A percentile compares a stretch with the other conserved stretches of the same genome.
Conservation (phyloP, 306 rosid species). For the Pueraria montana region DNA sequence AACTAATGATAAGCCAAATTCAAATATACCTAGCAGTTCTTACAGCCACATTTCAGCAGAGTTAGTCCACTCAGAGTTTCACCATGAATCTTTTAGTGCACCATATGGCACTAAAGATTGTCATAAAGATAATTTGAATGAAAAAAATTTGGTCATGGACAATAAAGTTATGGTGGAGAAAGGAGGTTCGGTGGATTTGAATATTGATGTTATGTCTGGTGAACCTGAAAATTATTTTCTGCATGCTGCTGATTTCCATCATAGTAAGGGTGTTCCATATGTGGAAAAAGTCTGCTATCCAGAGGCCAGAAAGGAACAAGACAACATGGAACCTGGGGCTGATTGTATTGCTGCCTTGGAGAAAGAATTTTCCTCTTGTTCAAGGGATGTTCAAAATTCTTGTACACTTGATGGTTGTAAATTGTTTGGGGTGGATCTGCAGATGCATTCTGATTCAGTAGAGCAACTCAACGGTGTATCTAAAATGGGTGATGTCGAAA, state of each 20-base stretch:
- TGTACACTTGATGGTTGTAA: conserved; percentile 52
- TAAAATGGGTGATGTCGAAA: conserved; percentile 37
- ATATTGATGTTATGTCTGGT: conserved; percentile 53
- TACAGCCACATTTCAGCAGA: conserved; percentile 69
- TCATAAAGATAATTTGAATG: conserved; percentile 43
- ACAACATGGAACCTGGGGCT: conserved; percentile 49
- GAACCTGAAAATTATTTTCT: conserved; percentile 54
- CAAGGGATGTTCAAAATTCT: conserved; percentile 46
- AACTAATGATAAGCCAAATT: conserved; percentile 56
- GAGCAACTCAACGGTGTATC: conserved; percentile 31
- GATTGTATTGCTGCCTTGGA: conserved; percentile 32
- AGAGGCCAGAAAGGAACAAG: conserved; percentile 47
- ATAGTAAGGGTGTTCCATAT: conserved; percentile 41
- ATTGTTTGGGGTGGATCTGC: conserved; percentile 63
- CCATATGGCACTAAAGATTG: conserved; percentile 47
- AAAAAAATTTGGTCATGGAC: conserved; percentile 44
- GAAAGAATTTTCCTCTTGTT: conserved; percentile 46
- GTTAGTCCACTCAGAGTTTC: conserved; percentile 64
- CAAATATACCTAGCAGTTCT: conserved; percentile 61
- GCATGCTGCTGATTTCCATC: conserved; percentile 45
- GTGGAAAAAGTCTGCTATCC: conserved; percentile 47
- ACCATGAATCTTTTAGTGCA: conserved; percentile 55
- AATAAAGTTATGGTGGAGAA: conserved; percentile 47
- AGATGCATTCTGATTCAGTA: conserved; percentile 41
- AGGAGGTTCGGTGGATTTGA: conserved; percentile 61